Base-by-base conservation (phyloP, 2,329 filamentous ascomycete species). In the Fusarium sp. region DNA sequence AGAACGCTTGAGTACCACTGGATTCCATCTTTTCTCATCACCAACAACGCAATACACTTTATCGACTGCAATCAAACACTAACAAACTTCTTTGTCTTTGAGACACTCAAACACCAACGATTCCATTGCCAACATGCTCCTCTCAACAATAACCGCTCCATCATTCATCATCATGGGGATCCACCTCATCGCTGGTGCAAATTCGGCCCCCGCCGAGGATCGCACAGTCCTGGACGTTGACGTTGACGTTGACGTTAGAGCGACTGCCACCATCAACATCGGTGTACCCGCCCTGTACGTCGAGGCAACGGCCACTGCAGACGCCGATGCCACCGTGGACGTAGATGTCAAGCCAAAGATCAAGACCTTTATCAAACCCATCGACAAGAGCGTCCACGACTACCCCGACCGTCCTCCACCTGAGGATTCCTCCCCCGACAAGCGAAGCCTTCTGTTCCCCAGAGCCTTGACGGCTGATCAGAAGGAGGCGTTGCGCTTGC, bases 391-490 rank as follows among this genome's bases (percentile, higher is more conserved):
- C 18, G 20, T 59, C 22, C 56, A 59, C 50, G 27, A 29, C 24
- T 52, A 52, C 10, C 50, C 50, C 11, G 50, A 54, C 6, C 50
- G 27, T 6, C 27, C 50, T n/a, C 35, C 56, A 14, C 22, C 22
- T n/a, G 35, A 40, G 11, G 11, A 38, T 2, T 22, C 52, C 13
- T 22, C 54, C 14, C 7, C 34, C 35, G 56, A 38, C 18, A 66
- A 62, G 29, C 61, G 69, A 11, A 59, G 54, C 9, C 2, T 45
- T 1, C 3, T 45, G 1, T 40, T 62, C 20, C n/a, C 67, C 0
- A 60, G 75, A 14, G 75, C 71, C 0, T 52, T 78, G 27, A 68
- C 29, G 5, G 59, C 69, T 6, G 77, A 78, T 3, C 67, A 78
- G 56, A 62, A 45, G 13, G 66, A 66, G 16, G 70, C 67, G 0